Conservation (phyloP, 768 basidiomycete species). For the Termitomyces bulborhizus region DNA sequence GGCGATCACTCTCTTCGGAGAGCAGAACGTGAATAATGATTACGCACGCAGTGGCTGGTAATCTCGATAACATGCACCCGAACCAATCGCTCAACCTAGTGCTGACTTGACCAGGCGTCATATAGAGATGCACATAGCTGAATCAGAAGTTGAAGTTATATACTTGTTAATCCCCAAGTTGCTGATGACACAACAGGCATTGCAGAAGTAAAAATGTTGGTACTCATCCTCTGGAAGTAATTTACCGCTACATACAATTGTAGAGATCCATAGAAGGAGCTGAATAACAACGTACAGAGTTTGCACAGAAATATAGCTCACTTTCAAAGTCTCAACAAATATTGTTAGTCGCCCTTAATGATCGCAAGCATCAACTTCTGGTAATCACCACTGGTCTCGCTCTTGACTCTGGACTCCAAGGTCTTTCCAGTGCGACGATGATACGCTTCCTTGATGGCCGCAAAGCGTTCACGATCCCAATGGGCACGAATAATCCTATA, state of each 20-base stretch:
- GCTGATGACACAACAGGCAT: background rate
- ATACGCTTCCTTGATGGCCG: slow-evolving; percentile 43
- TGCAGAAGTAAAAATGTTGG: background rate
- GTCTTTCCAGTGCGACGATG: slow-evolving; percentile 33
- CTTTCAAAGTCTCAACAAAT: background rate
- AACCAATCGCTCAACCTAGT: too few relatives aligned
- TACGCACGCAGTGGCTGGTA: too few relatives aligned
- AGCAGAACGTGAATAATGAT: too few relatives aligned
- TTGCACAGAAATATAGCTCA: background rate
- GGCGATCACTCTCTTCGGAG: too few relatives aligned
- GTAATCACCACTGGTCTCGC: slow-evolving; percentile 50
- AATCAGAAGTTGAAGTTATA: too few relatives aligned
- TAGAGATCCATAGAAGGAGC: too few relatives aligned
- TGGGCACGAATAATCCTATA: slow-evolving; percentile 40
- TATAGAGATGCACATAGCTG: too few relatives aligned
- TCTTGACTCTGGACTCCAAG: slow-evolving; percentile 35
- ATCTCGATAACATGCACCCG: too few relatives aligned
- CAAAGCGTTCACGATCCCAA: slow-evolving; percentile 42
- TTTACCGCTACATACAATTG: background rate
- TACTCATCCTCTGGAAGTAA: background rate
- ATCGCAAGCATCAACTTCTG: slow-evolving; percentile 28
- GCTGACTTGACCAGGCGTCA: too few relatives aligned
- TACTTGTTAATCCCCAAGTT: background rate
- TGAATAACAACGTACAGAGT: too few relatives aligned
- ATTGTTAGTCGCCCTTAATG: background rate